Evolutionary conservation across 1,139 yeast genomes (phyloP).

Genomic region (Diutina mesorugosa): DNA sequence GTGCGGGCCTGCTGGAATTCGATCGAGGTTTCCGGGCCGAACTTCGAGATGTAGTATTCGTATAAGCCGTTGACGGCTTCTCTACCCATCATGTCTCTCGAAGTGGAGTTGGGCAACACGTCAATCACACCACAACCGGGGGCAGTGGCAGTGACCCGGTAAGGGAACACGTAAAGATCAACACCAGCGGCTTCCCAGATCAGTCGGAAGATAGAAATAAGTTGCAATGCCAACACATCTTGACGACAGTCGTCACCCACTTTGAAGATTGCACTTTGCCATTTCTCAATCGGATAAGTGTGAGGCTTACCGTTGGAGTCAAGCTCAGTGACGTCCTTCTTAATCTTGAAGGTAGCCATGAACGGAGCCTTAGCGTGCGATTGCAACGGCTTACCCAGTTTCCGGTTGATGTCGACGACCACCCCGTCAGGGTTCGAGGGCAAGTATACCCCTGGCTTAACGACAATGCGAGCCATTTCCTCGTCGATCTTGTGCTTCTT

Average conservation of each 20-base stretch:
- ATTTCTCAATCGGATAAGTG: conserved; percentile 32
- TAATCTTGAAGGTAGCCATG: conserved; percentile 87
- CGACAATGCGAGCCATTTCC: conserved; percentile 74
- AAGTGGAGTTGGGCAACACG: conserved; percentile 86
- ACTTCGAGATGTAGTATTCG: conserved; percentile 83
- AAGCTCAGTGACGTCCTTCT: conserved; percentile 35
- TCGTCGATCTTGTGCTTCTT: conserved; percentile 94
- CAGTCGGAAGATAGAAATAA: conserved; percentile 82
- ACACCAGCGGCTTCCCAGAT: conserved; percentile 83
- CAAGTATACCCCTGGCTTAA: conserved; percentile 77
- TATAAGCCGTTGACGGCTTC: conserved; percentile 96
- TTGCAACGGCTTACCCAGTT: conserved; percentile 91
- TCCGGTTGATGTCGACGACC: conserved; percentile 84
- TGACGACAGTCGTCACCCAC: conserved; percentile 99
- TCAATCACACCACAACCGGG: conserved; percentile 99
- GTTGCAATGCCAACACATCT: conserved; percentile 87
- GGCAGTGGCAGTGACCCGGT: conserved; percentile 95
- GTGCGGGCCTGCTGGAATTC: conserved; percentile 87
- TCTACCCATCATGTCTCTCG: conserved; percentile 97
- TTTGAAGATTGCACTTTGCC: conserved; percentile 96
- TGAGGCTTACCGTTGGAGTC: conserved; percentile 30
- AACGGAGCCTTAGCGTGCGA: conserved; percentile 99
- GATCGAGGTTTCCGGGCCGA: conserved; percentile 85
- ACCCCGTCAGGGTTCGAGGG: conserved; percentile 96
- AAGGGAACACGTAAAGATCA: conserved; percentile 84